phyloP scores from a whole-genome alignment of 2,329 filamentous ascomycete species.

The Falciphora oryzae region DNA sequence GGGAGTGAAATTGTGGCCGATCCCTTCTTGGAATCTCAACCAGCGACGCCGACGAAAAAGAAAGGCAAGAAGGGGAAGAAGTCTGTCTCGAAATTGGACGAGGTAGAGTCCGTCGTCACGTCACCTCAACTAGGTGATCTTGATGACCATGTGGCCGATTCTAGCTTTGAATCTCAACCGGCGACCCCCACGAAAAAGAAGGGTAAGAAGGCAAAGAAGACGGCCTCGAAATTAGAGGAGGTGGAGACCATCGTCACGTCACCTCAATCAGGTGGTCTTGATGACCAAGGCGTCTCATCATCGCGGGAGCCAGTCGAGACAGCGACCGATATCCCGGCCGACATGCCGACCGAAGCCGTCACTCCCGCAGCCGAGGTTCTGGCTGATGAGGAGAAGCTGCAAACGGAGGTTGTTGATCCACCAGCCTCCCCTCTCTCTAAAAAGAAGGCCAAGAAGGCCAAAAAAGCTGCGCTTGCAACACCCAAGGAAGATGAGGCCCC shows the following conservation, averaged over 20 bases:
- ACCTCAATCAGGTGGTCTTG: neutral
- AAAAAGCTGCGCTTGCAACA: neutral
- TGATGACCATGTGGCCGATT: neutral
- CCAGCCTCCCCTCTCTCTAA: neutral
- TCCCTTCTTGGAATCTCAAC: neutral
- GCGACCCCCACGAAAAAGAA: constrained; percentile 7
- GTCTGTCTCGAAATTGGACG: neutral
- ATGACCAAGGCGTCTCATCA: neutral
- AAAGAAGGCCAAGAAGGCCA: neutral
- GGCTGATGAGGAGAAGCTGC: neutral
- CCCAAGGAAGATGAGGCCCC: neutral
- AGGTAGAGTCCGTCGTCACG: too few relatives aligned
- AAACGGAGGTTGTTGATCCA: neutral
- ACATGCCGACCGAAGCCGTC: neutral
- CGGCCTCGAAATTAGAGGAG: neutral
- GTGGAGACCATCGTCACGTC: neutral
- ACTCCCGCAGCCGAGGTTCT: neutral
- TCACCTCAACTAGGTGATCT: too few relatives aligned
- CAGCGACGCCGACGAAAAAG: constrained; percentile 4
- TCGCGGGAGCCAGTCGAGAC: neutral
- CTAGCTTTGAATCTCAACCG: neutral
- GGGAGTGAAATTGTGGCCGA: neutral
- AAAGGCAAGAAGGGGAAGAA: constrained; percentile 10
- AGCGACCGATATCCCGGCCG: neutral
- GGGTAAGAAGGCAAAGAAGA: constrained; percentile 9